Conservation (phyloP, 2,329 filamentous ascomycete species). For the Myriosclerotinia curreyana region DNA sequence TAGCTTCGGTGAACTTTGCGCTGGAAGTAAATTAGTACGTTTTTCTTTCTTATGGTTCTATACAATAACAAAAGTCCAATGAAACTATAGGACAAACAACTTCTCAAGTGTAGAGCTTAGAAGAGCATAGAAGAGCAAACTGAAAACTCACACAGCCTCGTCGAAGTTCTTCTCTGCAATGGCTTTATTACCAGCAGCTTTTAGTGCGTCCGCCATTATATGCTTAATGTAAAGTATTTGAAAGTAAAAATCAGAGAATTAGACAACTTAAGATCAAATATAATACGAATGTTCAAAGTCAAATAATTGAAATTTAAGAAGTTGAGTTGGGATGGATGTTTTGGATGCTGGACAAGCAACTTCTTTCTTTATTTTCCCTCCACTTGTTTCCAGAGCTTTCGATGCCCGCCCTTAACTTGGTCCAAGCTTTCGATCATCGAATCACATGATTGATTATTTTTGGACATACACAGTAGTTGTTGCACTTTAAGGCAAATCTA, state of each 20-base stretch:
- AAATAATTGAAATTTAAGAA: neutral
- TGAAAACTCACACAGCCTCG: slow-evolving; percentile 77
- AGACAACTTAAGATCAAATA: neutral
- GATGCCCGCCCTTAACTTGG: slow-evolving; percentile 12
- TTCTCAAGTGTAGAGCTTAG: neutral
- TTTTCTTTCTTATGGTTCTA: neutral
- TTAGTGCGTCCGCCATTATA: slow-evolving; percentile 62
- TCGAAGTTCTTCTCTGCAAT: slow-evolving; percentile 97
- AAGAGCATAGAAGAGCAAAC: slow-evolving; percentile 25
- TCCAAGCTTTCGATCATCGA: slow-evolving; percentile 7
- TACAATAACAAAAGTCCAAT: neutral
- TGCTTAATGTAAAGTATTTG: neutral
- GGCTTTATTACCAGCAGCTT: slow-evolving; percentile 97
- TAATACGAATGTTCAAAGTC: slow-evolving; percentile 1
- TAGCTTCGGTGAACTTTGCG: slow-evolving; percentile 91
- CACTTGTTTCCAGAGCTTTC: slow-evolving; percentile 18
- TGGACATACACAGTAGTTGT: too few species aligned
- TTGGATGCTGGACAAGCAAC: slow-evolving; percentile 1
- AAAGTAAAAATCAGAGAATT: neutral
- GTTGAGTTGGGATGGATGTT: too few species aligned
- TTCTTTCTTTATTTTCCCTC: slow-evolving; percentile 22
- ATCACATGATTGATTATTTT: slow-evolving; percentile 9
- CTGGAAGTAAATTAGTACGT: slow-evolving; percentile 47
- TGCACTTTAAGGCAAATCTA: too few species aligned
- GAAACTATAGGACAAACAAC: neutral